phyloP scores from a whole-genome alignment of 108 stramenopile species.

The Nannochloropsis granulata region DNA sequence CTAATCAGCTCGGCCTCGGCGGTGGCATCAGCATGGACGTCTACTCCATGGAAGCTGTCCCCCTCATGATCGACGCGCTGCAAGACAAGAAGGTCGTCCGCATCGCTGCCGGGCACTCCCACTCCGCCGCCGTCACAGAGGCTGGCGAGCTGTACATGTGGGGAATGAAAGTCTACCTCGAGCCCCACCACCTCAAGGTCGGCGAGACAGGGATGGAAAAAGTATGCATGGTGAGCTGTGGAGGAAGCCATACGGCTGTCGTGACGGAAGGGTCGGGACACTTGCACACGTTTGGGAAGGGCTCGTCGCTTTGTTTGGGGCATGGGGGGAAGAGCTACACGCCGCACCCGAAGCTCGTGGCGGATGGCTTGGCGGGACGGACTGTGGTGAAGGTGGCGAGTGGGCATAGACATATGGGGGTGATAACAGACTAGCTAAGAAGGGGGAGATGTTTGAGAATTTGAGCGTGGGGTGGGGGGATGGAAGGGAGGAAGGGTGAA shows the following conservation, averaged over 20 bases:
- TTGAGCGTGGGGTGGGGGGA: too few relatives aligned
- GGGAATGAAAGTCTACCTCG: slow-evolving; percentile 58
- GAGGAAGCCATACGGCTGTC: neutral
- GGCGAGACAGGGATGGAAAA: neutral
- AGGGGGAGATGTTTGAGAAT: neutral
- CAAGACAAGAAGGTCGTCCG: slow-evolving; percentile 44
- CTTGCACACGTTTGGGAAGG: neutral
- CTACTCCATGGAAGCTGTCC: slow-evolving; percentile 65
- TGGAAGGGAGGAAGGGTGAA: neutral
- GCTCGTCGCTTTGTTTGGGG: neutral
- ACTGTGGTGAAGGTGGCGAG: neutral
- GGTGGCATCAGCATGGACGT: slow-evolving; percentile 63
- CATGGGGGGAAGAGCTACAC: neutral
- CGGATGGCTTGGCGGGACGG: neutral
- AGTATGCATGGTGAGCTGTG: neutral
- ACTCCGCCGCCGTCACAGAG: slow-evolving; percentile 67
- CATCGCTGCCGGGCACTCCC: slow-evolving; percentile 57
- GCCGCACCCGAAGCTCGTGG: neutral
- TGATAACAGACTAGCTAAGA: neutral
- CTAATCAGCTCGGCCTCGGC: slow-evolving; percentile 59
- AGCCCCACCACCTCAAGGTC: slow-evolving; percentile 52
- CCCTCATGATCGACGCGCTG: slow-evolving; percentile 46
- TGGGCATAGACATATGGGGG: neutral
- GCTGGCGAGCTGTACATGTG: slow-evolving; percentile 68
- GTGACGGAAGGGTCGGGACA: neutral